A percentile compares a stretch with the other conserved stretches of the same genome.
These are phyloP conservation scores for Echria macrotheca DNA, from an alignment of 495 filamentous ascomycete genomes.

Conservation along the genomic window DNA sequence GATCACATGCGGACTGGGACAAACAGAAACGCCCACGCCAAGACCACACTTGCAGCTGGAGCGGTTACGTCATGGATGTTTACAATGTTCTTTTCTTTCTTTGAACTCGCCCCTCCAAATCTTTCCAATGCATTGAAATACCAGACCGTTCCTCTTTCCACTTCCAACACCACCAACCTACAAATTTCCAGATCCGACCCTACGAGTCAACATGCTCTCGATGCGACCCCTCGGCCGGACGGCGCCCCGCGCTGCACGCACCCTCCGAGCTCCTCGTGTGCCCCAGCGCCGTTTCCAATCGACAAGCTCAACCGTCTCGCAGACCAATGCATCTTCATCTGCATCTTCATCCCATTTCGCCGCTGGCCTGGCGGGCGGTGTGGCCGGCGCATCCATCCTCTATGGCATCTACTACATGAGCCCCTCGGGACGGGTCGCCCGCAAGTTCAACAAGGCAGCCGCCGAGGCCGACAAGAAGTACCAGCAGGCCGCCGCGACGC, in stretches of 20 bases:
- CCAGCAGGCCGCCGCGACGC: conserved; percentile 42
- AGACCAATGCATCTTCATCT: conserved; percentile 24
- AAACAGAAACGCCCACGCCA: too few relatives aligned
- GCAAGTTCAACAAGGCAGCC: conserved; percentile 41
- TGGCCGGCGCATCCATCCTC: conserved; percentile 27
- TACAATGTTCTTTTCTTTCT: too few relatives aligned
- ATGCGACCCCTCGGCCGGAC: not conserved
- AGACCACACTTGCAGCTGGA: too few relatives aligned
- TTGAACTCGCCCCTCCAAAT: too few relatives aligned
- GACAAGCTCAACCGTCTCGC: conserved; percentile 19
- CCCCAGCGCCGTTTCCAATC: conserved; percentile 38
- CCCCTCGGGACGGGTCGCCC: conserved; percentile 47
- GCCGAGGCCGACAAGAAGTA: conserved; percentile 49
- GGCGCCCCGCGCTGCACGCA: not conserved
- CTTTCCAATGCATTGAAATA: too few relatives aligned
- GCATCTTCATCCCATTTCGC: conserved; percentile 40
- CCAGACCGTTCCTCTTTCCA: too few relatives aligned
- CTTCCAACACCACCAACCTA: too few relatives aligned
- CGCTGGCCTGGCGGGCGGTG: conserved; percentile 46
- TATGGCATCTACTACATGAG: conserved; percentile 53
- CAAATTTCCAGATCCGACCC: too few relatives aligned
- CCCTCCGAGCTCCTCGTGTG: conserved; percentile 1
- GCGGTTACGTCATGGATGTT: too few relatives aligned
- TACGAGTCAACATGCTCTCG: not conserved
- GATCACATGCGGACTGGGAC: too few relatives aligned